Conservation (phyloP, 2,329 filamentous ascomycete genomes). For the Fusarium sp. region DNA sequence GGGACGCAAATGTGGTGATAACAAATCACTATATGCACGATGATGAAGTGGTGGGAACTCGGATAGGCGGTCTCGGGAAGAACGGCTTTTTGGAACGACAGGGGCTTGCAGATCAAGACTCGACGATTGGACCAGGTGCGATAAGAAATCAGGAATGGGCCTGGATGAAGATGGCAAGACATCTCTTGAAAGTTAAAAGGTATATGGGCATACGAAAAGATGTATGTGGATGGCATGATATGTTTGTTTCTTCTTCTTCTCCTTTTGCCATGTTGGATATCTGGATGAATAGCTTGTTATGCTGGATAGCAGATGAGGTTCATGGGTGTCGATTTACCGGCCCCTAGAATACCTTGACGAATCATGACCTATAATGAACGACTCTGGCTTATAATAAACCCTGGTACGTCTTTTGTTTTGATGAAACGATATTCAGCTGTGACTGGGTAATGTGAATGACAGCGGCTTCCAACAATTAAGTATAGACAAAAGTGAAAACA, state of each 20-base stretch:
- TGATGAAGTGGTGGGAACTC: constrained; percentile 34
- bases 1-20: constrained; percentile 1
- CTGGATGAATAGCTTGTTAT: constrained; percentile 3
- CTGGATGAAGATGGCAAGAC: constrained; percentile 16
- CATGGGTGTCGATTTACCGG: constrained; percentile 6
- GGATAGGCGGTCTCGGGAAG: constrained; percentile 34
- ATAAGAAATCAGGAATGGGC: constrained; percentile 2
- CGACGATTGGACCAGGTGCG: constrained; percentile 30
- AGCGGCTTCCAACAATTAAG: neutral
- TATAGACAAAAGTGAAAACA: neutral
- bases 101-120: constrained; percentile 27
- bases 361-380: constrained; percentile 38
- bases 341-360: constrained; percentile 33
- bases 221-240: neutral
- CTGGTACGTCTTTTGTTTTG: neutral
- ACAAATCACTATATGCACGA: constrained; percentile 31
- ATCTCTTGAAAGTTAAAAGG: neutral
- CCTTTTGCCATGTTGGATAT: neutral
- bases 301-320: constrained; percentile 6
- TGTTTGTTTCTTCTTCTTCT: neutral
- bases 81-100: constrained; percentile 29
- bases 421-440: neutral
- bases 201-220: constrained; percentile 2
- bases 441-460: neutral
- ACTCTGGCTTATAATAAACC: neutral